Conservation (phyloP, 2,329 filamentous ascomycete genomes). For the Aspergillus sp. region DNA sequence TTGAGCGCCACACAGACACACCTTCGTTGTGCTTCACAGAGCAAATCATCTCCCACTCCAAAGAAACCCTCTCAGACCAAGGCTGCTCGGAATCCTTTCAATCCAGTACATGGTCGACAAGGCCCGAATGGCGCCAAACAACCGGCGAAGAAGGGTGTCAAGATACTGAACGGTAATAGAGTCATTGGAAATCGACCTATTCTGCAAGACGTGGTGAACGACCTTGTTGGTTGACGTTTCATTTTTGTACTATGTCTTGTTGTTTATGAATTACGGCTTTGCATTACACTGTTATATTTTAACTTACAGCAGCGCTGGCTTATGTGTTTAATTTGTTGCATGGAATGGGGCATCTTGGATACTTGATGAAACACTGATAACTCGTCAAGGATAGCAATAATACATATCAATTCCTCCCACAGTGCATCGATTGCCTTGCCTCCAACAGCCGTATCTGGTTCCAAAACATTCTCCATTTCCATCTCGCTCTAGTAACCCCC, state of each 20-base stretch:
- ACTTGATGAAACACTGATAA: neutral
- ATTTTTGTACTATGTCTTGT: conserved; percentile 3
- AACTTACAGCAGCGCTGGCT: neutral
- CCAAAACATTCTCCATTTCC: too few species aligned
- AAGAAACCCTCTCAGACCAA: conserved; percentile 20
- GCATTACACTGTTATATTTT: neutral
- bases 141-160: conserved; percentile 56
- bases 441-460: neutral
- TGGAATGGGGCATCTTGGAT: neutral
- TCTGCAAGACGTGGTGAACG: conserved; percentile 71
- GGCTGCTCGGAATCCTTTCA: conserved; percentile 21
- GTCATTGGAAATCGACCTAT: conserved; percentile 62
- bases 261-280: neutral
- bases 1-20: conserved; percentile 15
- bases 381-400: neutral
- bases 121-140: conserved; percentile 35
- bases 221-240: conserved; percentile 35
- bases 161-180: conserved; percentile 41
- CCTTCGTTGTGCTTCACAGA: conserved; percentile 7
- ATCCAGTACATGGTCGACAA: conserved; percentile 24
- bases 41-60: conserved; percentile 21
- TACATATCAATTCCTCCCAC: neutral
- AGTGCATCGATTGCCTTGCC: too few species aligned
- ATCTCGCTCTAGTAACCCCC: too few species aligned
- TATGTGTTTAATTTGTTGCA: conserved; percentile 3